Conservation (phyloP, 2,329 filamentous ascomycete genomes). For the Ophiostoma australiae region DNA sequence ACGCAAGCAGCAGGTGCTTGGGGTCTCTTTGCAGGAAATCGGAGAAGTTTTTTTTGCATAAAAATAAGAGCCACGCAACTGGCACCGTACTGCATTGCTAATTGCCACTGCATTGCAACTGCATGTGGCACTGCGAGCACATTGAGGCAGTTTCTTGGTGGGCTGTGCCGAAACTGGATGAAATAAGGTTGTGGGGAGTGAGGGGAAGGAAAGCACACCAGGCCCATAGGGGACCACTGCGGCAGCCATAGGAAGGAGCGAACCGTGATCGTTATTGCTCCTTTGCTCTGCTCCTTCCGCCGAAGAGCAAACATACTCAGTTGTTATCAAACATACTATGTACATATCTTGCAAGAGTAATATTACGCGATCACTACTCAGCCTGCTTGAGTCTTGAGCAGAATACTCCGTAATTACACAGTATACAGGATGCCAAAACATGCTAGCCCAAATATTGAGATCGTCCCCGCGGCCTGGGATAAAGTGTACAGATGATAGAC, state of each 20-base stretch:
- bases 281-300: not conserved
- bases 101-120: not conserved
- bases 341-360: no score
- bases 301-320: not conserved
- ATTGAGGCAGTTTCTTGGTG: conserved; percentile 3
- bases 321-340: no score
- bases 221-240: conserved; percentile 14
- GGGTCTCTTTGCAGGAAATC: not conserved
- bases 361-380: no score
- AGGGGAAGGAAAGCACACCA: not conserved
- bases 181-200: conserved; percentile 19
- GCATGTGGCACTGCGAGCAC: not conserved
- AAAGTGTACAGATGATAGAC: conserved; percentile 14
- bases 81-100: not conserved
- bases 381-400: not conserved
- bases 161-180: not conserved
- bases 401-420: no score
- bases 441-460: not conserved
- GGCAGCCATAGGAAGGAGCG: not conserved
- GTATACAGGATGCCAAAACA: not conserved
- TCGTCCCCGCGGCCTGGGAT: conserved; percentile 19
- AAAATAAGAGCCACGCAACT: not conserved
- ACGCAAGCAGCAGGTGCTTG: not conserved
- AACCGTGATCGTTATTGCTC: not conserved
- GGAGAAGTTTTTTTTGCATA: not conserved